Evolutionary conservation across 2,329 filamentous ascomycete genomes (phyloP).

Genomic region (Aspergillus melleus): DNA sequence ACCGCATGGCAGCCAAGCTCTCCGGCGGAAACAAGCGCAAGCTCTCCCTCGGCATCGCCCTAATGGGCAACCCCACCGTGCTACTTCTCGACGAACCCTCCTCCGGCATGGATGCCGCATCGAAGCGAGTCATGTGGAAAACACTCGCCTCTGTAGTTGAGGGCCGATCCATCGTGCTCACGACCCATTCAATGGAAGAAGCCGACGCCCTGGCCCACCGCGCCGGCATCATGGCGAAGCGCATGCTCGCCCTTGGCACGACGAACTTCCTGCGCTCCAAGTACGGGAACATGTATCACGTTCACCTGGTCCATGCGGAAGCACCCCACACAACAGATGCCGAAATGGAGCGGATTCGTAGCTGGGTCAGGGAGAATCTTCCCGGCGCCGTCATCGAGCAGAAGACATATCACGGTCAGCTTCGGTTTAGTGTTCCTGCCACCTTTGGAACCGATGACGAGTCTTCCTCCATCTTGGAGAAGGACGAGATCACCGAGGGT

Average conservation of each 20-base stretch:
- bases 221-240: too few species aligned
- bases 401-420: slow-evolving; percentile 79
- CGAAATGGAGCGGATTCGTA: slow-evolving; percentile 66
- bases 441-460: background rate
- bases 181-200: slow-evolving; percentile 95
- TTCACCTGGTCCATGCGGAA: slow-evolving; percentile 74
- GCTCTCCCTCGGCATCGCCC: slow-evolving; percentile 79
- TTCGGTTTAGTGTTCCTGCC: slow-evolving; percentile 75
- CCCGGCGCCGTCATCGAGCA: slow-evolving; percentile 67
- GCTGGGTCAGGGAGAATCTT: slow-evolving; percentile 65
- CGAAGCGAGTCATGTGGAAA: too few species aligned
- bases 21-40: slow-evolving; percentile 95
- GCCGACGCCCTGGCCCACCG: slow-evolving; percentile 82
- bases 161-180: slow-evolving; percentile 50
- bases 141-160: too few species aligned
- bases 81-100: too few species aligned
- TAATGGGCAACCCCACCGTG: slow-evolving; percentile 63
- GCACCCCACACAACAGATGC: slow-evolving; percentile 70
- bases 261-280: slow-evolving; percentile 69
- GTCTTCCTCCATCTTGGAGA: background rate
- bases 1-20: slow-evolving; percentile 74
- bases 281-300: slow-evolving; percentile 76
- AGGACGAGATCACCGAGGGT: background rate
- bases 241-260: slow-evolving; percentile 73
- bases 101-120: too few species aligned